These are phyloP conservation scores for Geotrichum histeridarum DNA, from an alignment of 1,139 yeast genomes.

Conservation along the genomic window DNA sequence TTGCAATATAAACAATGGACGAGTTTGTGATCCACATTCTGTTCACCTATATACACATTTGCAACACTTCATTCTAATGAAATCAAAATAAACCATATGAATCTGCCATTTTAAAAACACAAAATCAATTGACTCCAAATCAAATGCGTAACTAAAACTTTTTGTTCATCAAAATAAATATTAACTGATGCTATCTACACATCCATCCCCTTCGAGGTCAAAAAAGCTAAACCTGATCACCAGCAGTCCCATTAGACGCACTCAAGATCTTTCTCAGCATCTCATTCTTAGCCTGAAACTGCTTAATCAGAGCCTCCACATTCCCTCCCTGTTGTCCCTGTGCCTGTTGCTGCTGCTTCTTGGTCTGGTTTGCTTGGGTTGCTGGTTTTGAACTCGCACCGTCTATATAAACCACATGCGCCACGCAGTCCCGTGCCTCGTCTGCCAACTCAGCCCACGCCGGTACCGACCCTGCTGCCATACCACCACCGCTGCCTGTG, in stretches of 20 bases:
- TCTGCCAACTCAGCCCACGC: conserved; percentile 19
- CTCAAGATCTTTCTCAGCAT: conserved; percentile 8
- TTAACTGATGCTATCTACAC: too few species aligned
- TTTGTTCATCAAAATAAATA: too few species aligned
- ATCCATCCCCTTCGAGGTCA: too few species aligned
- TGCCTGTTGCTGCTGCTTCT: neutral
- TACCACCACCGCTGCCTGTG: neutral
- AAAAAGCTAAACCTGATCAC: too few species aligned
- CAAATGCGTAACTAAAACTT: too few species aligned
- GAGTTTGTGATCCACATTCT: neutral
- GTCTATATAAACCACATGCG: conserved; percentile 15
- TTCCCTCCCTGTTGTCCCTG: neutral
- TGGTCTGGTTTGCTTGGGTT: neutral
- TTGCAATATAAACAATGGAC: too few species aligned
- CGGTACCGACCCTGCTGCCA: conserved; percentile 15
- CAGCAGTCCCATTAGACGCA: too few species aligned
- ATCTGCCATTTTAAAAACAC: too few species aligned
- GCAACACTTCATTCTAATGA: too few species aligned
- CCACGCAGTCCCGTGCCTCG: conserved; percentile 17
- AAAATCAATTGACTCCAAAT: too few species aligned
- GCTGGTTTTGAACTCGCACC: conserved; percentile 4
- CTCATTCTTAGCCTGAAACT: conserved; percentile 7
- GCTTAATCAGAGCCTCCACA: conserved; percentile 4
- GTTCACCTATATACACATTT: neutral
- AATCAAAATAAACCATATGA: too few species aligned